phyloP scores from a whole-genome alignment of 768 basidiomycete species.

The Cyclocybe aegerita region DNA sequence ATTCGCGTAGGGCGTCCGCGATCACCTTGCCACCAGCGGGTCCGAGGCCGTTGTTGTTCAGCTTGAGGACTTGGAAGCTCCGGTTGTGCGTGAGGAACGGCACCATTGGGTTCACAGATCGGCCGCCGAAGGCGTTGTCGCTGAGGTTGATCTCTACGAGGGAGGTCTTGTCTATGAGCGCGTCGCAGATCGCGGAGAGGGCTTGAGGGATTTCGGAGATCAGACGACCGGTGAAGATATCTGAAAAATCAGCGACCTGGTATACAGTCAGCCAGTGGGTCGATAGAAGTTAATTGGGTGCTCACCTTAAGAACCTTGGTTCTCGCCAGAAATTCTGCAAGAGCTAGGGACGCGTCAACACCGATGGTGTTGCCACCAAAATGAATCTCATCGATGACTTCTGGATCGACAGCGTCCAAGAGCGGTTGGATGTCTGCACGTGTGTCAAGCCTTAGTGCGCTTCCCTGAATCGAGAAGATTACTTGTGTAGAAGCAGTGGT shows the following conservation, averaged over 20 bases:
- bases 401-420: slow-evolving; percentile 62
- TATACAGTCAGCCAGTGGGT: not conserved
- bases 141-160: slow-evolving; percentile 88
- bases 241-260: slow-evolving; percentile 92
- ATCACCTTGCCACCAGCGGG: slow-evolving; percentile 84
- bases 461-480: slow-evolving; percentile 51
- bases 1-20: slow-evolving; percentile 78
- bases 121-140: slow-evolving; percentile 96
- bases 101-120: slow-evolving; percentile 92
- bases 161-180: slow-evolving; percentile 75
- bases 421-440: slow-evolving; percentile 74
- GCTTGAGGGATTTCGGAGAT: slow-evolving; percentile 94
- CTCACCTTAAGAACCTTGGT: slow-evolving; percentile 70
- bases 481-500: slow-evolving; percentile 25
- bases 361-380: slow-evolving; percentile 95
- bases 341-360: slow-evolving; percentile 81
- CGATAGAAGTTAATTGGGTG: not conserved
- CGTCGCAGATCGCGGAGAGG: slow-evolving; percentile 83
- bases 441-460: slow-evolving; percentile 79
- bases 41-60: slow-evolving; percentile 97
- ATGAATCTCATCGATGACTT: slow-evolving; percentile 80
- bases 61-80: slow-evolving; percentile 77
- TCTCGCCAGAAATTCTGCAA: slow-evolving; percentile 75
- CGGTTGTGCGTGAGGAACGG: slow-evolving; percentile 84
- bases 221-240: slow-evolving; percentile 96